Base-by-base conservation (phyloP, 352 stramenopile genomes). In the Globisporangium rhizosaccharum region DNA sequence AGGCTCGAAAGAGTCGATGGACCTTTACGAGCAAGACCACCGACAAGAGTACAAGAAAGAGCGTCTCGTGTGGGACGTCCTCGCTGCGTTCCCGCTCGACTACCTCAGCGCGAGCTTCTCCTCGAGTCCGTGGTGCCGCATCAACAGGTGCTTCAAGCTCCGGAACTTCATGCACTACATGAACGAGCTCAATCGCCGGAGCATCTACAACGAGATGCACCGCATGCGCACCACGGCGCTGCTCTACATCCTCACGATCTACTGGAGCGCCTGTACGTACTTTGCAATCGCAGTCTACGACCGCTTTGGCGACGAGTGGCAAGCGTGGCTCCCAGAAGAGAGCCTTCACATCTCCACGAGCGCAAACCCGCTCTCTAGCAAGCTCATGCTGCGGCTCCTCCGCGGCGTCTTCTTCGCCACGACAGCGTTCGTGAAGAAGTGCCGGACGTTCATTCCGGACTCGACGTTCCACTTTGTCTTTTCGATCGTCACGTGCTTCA, bases 371-470 rank as follows among this genome's bases (percentile, higher is more conserved):
- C 57, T 60, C 18, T 37, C 72, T 2, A 57, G 65, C 18, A 10
- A 80, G 26, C 50, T 84, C n/a, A 28, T 79, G 41, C 51, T 72
- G 12, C 74, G 75, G 28, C 44, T 87, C 2, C 74, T 87, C 33
- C 71, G 75, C 20, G 75, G 75, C 2, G 62, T 85, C 12, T 66
- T 70, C 12, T 85, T 84, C 53, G 75, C 71, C 2, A 75, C 73
- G 18, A 83, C 75, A 3, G 71, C 72, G 8, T 85, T 87, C 25
- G 74, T 85, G 17, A 87, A 87, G 51, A 87, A 85, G 47, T 76
- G 66, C 14, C 64, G 56, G 37, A 87, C 77, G 7, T 83, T 87
- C 28, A 53, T 74, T 1, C 75, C 77, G 4, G 68, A 57, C 11
- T 62, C 62, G 0, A 65, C 75, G 44, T 55, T 84, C 12, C 67